Evolutionary conservation across 768 basidiomycete genomes (phyloP).

Genomic region (Xanthoconium stramineum): DNA sequence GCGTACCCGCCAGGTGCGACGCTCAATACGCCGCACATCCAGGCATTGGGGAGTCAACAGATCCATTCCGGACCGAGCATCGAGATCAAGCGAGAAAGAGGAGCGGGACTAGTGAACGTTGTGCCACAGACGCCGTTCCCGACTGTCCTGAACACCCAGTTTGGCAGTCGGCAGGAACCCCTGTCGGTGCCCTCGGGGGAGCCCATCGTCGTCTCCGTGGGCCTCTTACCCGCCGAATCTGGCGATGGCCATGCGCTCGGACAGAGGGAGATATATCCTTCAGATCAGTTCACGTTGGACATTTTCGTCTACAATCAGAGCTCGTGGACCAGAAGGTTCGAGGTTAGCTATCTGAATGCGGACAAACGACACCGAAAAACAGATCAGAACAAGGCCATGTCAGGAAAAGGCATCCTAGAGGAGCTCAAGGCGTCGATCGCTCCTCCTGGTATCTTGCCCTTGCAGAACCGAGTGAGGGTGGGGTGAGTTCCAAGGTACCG

Average conservation of each 20-base stretch:
- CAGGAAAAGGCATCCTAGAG: constrained; percentile 21
- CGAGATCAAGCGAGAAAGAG: constrained; percentile 65
- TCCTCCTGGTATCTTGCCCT: constrained; percentile 62
- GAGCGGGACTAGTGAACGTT: constrained; percentile 29
- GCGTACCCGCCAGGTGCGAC: constrained; percentile 50
- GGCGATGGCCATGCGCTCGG: constrained; percentile 9
- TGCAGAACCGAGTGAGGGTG: constrained; percentile 76
- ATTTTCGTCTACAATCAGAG: constrained; percentile 87
- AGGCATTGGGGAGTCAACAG: constrained; percentile 48
- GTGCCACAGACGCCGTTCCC: constrained; percentile 57
- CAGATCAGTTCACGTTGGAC: constrained; percentile 76
- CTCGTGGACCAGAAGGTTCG: constrained; percentile 71
- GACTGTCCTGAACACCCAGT: constrained; percentile 40
- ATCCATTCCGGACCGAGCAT: constrained; percentile 54
- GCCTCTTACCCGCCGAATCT: constrained; percentile 36
- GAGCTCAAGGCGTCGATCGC: constrained; percentile 29
- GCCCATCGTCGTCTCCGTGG: constrained; percentile 69
- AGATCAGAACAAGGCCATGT: constrained; percentile 25
- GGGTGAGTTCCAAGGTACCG: constrained; percentile 51
- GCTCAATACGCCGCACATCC: constrained; percentile 52
- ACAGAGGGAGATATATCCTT: constrained; percentile 59
- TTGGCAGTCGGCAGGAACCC: constrained; percentile 30
- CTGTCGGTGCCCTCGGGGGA: constrained; percentile 37
- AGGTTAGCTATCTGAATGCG: constrained; percentile 64
- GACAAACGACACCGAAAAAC: constrained; percentile 41